Conservation (phyloP, 306 rosid species). For the Carpinus viminea region DNA sequence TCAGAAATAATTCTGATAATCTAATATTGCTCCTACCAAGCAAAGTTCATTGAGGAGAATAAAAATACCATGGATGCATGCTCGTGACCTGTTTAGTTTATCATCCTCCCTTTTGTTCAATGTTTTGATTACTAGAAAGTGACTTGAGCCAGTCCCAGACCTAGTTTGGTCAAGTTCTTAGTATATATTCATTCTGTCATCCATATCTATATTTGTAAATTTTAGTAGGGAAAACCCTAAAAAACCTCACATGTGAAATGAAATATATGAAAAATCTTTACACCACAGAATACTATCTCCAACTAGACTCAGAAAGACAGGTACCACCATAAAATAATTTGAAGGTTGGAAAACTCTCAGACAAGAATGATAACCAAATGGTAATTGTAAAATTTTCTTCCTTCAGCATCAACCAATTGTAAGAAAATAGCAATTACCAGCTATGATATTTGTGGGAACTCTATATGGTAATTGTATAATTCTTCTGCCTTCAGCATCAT, state of each 20-base stretch:
- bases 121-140: neutral
- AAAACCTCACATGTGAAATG: neutral
- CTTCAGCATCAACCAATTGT: slow-evolving; percentile 22
- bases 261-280: neutral
- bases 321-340: slow-evolving; percentile 4
- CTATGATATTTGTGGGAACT: slow-evolving; percentile 65
- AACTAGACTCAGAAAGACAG: neutral
- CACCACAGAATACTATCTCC: neutral
- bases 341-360: slow-evolving; percentile 2
- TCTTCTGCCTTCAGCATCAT: slow-evolving; percentile 52
- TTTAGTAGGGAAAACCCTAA: neutral
- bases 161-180: slow-evolving; percentile 1
- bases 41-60: neutral
- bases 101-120: neutral
- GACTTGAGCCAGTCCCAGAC: neutral
- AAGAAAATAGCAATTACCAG: slow-evolving; percentile 52
- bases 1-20: neutral
- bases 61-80: neutral
- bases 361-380: slow-evolving; percentile 7
- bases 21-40: neutral
- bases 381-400: too few relatives aligned
- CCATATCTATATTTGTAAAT: neutral
- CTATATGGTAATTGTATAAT: slow-evolving; percentile 65
- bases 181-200: neutral
- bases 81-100: neutral